These are phyloP conservation scores for Mallotus nudiflorus DNA, from an alignment of 345 rosid species.

Conservation along the genomic window DNA sequence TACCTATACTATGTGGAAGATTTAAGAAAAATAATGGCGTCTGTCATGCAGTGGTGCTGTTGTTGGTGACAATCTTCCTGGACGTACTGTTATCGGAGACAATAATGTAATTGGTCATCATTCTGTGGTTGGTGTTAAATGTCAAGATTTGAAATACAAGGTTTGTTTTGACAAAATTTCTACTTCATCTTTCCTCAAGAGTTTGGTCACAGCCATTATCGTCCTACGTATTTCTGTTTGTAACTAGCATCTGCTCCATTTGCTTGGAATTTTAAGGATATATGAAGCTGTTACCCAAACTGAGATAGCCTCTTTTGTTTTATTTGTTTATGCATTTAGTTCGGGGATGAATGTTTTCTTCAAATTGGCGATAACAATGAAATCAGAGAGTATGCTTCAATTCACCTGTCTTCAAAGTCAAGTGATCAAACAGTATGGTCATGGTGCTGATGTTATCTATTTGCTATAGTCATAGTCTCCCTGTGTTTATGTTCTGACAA, in stretches of 20 bases:
- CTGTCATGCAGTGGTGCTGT: conserved; percentile 86
- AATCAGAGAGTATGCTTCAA: conserved; percentile 78
- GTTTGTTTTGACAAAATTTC: too few relatives aligned
- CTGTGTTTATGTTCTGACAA: conserved; percentile 16
- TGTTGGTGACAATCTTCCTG: conserved; percentile 90
- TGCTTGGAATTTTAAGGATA: not conserved
- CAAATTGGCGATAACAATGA: conserved; percentile 80
- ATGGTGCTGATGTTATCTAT: not conserved
- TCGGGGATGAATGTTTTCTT: conserved; percentile 80
- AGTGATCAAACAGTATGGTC: conserved; percentile 63
- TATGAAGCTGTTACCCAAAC: not conserved
- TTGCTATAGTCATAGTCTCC: not conserved
- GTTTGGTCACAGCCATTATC: not conserved
- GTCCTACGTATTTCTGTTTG: not conserved
- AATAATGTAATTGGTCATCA: conserved; percentile 77
- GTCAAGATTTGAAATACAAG: conserved; percentile 93
- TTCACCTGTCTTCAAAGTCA: conserved; percentile 85
- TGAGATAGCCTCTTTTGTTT: not conserved
- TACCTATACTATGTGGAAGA: not conserved
- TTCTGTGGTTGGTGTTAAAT: conserved; percentile 81
- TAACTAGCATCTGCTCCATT: not conserved
- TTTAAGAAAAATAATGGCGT: not conserved
- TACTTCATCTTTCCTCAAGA: too few relatives aligned
- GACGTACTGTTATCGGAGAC: conserved; percentile 60
- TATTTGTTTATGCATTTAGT: conserved; percentile 30